Percentiles rank a stretch among this genome's conserved stretches.
These are phyloP conservation scores for Alternaria triticina DNA, from an alignment of 2,329 filamentous ascomycete species.

Conservation along the genomic window DNA sequence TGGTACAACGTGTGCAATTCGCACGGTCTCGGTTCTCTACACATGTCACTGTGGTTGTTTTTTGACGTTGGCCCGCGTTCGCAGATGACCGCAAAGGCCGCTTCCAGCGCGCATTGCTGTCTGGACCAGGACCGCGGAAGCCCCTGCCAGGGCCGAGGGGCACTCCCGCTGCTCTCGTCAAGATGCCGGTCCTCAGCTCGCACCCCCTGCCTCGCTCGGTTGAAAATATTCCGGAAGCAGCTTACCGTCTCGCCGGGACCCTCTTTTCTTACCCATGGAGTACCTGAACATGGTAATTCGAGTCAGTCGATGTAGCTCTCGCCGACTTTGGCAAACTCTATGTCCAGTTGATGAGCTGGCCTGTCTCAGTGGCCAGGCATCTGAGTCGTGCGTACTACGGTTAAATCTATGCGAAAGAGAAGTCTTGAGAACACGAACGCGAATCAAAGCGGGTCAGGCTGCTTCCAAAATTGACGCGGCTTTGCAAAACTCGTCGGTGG, in stretches of 20 bases:
- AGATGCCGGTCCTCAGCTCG: constrained; percentile 10
- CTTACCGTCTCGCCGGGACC: constrained; percentile 13
- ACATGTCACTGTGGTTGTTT: neutral
- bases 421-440: constrained; percentile 7
- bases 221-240: constrained; percentile 14
- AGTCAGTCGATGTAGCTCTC: constrained; percentile 9
- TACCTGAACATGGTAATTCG: constrained; percentile 6
- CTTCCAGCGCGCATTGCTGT: constrained; percentile 1
- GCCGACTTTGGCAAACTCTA: neutral
- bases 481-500: constrained; percentile 1
- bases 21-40: neutral
- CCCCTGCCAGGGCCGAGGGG: neutral
- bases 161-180: constrained; percentile 1
- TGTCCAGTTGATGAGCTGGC: constrained; percentile 1
- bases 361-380: neutral
- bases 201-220: constrained; percentile 15
- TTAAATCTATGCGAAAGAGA: constrained; percentile 10
- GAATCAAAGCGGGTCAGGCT: constrained; percentile 4
- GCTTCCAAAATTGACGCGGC: neutral
- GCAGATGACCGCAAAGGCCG: constrained; percentile 4
- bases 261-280: neutral
- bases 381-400: constrained; percentile 6
- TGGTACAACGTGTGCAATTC: neutral
- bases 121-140: neutral
- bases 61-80: constrained; percentile 8